Evolutionary conservation across 306 rosid species (phyloP).

Genomic region (Corylus americana): DNA sequence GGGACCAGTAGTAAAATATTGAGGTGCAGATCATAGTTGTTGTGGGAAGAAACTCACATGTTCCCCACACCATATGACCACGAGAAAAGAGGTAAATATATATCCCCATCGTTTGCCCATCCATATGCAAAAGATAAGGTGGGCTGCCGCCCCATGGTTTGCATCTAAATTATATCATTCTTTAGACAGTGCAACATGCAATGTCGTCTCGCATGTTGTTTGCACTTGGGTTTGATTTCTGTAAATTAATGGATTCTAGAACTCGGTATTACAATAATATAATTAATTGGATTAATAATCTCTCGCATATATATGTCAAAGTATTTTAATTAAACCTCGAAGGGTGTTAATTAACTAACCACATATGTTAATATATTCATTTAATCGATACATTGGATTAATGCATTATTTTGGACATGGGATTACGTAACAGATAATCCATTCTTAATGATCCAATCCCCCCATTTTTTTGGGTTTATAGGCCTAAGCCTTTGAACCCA

Average conservation of each 20-base stretch:
- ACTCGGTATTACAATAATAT: neutral
- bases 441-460: too few species aligned
- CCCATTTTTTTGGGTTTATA: too few species aligned
- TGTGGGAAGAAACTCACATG: neutral
- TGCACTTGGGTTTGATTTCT: neutral
- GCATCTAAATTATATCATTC: neutral
- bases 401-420: too few species aligned
- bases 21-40: neutral
- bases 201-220: neutral
- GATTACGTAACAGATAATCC: too few species aligned
- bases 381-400: too few species aligned
- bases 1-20: neutral
- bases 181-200: constrained; percentile 5
- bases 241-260: neutral
- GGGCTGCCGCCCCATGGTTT: constrained; percentile 22
- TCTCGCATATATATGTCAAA: too few species aligned
- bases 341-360: too few species aligned
- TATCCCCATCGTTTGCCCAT: constrained; percentile 10
- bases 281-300: too few species aligned
- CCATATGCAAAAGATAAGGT: constrained; percentile 11
- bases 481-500: too few species aligned
- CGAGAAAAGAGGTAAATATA: neutral
- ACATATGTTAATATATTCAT: too few species aligned
- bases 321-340: too few species aligned
- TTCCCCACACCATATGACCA: neutral